Evolutionary conservation across 371 early-diverging fungal genomes (phyloP), one percentile per base, ranked within the genome.

Genomic region (Lichtheimia corymbifera): DNA sequence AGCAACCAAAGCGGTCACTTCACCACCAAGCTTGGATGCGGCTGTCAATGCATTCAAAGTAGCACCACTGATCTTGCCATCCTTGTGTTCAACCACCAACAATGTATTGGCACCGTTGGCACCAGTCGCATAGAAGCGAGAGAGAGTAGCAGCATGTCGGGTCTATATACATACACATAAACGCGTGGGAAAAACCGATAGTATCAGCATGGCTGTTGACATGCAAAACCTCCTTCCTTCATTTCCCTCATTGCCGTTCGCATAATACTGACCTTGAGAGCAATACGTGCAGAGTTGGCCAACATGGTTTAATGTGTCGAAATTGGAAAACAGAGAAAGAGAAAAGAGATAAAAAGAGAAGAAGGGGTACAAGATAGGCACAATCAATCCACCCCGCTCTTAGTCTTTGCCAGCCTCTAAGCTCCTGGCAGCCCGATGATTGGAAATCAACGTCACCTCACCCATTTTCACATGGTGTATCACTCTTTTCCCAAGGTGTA

Each of bases 31-130:
- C 64, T 85, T 84, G 58, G 73, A 70, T 45, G 97, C 98, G 28
- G 98, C 98, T 11, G 92, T 87, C 65, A 97, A 77, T 35, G 98
- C 95, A 70, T 92, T 93, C 64, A 96, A 82, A 24, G 95, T 91
- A 40, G 91, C 83, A 43, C 89, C 77, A 44, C 84, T 82, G 43
- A 93, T 71, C 50, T 76, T 80, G 66, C 85, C 83, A 76, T 90
- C 87, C 74, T 91, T 92, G 83, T 94, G 93, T 77, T 97, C 98
- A 52, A 95, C 90, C 53, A 92, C 73, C 62, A 97, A 85, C 40
- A 97, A 83, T n/a, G 95, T 85, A 35, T 85, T 87, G 67, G 82
- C 84, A 59, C 81, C 69, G 62, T 73, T 79, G 45, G 76, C 74
- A n/a, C 70, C 75, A 50, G 85, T 73, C 64, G 87, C 82, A 66